Conservation (phyloP, 768 basidiomycete species). For the Lentinula guzmanii region DNA sequence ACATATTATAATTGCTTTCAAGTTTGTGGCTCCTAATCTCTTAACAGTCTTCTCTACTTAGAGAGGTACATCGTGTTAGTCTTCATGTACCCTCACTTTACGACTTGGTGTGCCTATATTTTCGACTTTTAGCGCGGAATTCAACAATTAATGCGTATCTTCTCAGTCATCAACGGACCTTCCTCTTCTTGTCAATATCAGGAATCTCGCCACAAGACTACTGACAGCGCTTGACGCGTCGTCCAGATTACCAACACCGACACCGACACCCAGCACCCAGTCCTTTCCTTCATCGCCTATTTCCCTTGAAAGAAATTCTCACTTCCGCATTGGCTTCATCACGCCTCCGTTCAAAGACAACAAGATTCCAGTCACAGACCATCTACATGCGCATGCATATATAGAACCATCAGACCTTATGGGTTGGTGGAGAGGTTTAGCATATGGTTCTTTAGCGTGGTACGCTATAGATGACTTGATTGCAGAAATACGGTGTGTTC, state of each 20-base stretch:
- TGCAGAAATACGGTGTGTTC: slow-evolving; percentile 68
- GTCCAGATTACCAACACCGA: slow-evolving; percentile 23
- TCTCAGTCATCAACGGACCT: slow-evolving; percentile 67
- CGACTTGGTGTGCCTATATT: slow-evolving; percentile 38
- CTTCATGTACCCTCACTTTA: slow-evolving; percentile 78
- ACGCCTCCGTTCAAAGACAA: slow-evolving; percentile 72
- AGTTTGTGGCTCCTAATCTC: slow-evolving; percentile 37
- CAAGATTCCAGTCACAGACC: slow-evolving; percentile 76
- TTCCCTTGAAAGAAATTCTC: slow-evolving; percentile 26
- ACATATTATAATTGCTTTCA: slow-evolving; percentile 70
- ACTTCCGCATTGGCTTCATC: slow-evolving; percentile 70
- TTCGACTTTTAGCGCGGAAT: not conserved
- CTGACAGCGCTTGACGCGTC: slow-evolving; percentile 41
- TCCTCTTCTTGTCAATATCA: slow-evolving; percentile 60
- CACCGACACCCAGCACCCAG: slow-evolving; percentile 8
- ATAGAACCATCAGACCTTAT: slow-evolving; percentile 56
- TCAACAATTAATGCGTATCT: slow-evolving; percentile 7
- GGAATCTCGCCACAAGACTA: slow-evolving; percentile 51
- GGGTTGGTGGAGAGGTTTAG: slow-evolving; percentile 70
- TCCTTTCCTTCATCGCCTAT: slow-evolving; percentile 20
- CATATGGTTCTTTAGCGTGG: slow-evolving; percentile 67
- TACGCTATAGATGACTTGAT: slow-evolving; percentile 74
- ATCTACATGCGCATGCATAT: slow-evolving; percentile 74
- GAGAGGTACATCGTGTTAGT: slow-evolving; percentile 27
- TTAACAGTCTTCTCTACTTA: slow-evolving; percentile 8